phyloP scores from a whole-genome alignment of 129 eudicot species.

The Smallanthus sonchifolius region DNA sequence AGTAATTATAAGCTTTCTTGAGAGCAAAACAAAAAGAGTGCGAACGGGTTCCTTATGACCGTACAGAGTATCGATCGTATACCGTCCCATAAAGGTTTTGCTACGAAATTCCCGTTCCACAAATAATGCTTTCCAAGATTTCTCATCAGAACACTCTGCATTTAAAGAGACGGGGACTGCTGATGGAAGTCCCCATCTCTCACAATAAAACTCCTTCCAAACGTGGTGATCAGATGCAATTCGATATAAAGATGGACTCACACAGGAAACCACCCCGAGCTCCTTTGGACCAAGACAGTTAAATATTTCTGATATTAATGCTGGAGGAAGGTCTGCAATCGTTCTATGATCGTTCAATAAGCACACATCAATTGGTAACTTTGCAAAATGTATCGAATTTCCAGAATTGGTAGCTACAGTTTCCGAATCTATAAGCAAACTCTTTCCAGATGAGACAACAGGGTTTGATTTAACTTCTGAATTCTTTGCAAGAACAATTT shows the following conservation, averaged over 20 bases:
- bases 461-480: slow-evolving; percentile 26
- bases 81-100: slow-evolving; percentile 74
- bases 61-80: slow-evolving; percentile 54
- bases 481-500: slow-evolving; percentile 30
- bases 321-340: slow-evolving; percentile 78
- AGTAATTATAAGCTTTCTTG: slow-evolving; percentile 71
- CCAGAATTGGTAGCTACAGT: slow-evolving; percentile 23
- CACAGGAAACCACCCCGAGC: slow-evolving; percentile 89
- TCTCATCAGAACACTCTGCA: slow-evolving; percentile 42
- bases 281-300: slow-evolving; percentile 86
- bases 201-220: slow-evolving; percentile 87
- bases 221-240: slow-evolving; percentile 78
- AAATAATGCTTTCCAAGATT: slow-evolving; percentile 83
- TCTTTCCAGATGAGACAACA: slow-evolving; percentile 20
- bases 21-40: slow-evolving; percentile 61
- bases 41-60: slow-evolving; percentile 82
- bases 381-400: slow-evolving; percentile 10
- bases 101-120: slow-evolving; percentile 83
- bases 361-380: slow-evolving; percentile 31
- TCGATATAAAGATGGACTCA: slow-evolving; percentile 49
- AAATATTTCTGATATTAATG: slow-evolving; percentile 79
- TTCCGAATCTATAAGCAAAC: slow-evolving; percentile 25
- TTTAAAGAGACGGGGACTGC: slow-evolving; percentile 24
- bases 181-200: slow-evolving; percentile 92
- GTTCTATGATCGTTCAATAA: slow-evolving; percentile 32